phyloP scores from a whole-genome alignment of 2,329 filamentous ascomycete species.

The Exserohilum turcica region DNA sequence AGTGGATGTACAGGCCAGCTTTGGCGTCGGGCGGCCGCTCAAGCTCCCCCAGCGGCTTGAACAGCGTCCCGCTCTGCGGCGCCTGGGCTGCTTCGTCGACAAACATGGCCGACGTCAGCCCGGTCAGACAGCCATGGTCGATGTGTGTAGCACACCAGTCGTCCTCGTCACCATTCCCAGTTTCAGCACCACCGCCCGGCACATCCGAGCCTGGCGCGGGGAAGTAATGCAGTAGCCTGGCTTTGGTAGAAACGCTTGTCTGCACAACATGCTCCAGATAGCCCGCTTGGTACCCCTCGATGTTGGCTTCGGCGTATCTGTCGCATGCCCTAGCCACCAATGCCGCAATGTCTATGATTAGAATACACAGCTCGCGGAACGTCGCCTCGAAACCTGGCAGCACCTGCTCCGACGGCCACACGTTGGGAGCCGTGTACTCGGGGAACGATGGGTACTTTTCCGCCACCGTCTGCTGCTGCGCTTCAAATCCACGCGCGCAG shows the following conservation, averaged over 20 bases:
- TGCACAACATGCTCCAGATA: conserved; percentile 88
- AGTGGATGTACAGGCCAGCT: conserved; percentile 92
- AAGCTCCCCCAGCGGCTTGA: conserved; percentile 70
- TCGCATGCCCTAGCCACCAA: conserved; percentile 92
- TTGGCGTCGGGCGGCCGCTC: conserved; percentile 76
- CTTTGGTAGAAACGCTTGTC: conserved; percentile 86
- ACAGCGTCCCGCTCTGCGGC: conserved; percentile 35
- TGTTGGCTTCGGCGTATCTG: conserved; percentile 77
- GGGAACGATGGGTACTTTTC: conserved; percentile 70
- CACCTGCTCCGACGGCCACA: conserved; percentile 75
- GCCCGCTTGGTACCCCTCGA: conserved; percentile 73
- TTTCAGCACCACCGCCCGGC: conserved; percentile 10
- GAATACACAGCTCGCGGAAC: conserved; percentile 74
- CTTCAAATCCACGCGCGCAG: conserved; percentile 70
- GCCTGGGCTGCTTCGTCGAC: conserved; percentile 71
- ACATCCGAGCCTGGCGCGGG: conserved; percentile 53
- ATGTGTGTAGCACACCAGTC: conserved; percentile 94
- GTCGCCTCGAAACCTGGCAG: conserved; percentile 77
- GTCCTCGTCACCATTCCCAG: conserved; percentile 63
- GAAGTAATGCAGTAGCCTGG: conserved; percentile 90
- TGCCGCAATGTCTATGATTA: conserved; percentile 89
- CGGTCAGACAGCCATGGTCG: conserved; percentile 92
- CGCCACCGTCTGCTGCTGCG: conserved; percentile 55
- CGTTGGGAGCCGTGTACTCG: conserved; percentile 87
- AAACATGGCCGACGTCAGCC: conserved; percentile 94